Conservation (phyloP, 2,329 filamentous ascomycete genomes). For the Cercospora janseana region DNA sequence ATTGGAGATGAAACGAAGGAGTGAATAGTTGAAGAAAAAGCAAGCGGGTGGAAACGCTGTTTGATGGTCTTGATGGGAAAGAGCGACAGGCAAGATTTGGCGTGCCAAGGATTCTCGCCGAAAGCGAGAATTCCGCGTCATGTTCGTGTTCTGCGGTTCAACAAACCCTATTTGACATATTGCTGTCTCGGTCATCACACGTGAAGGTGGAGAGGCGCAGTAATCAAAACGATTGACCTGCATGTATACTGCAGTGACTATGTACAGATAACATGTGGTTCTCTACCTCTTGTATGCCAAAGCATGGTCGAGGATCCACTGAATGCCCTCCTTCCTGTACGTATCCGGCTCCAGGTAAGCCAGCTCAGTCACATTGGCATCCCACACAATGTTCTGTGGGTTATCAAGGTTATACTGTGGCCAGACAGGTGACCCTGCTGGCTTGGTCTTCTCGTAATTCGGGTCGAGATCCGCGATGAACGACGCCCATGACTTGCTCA, state of each 20-base stretch:
- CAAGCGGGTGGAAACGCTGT: not conserved
- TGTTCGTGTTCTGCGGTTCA: too few relatives aligned
- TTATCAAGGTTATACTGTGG: slow-evolving; percentile 40
- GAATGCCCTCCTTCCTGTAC: slow-evolving; percentile 46
- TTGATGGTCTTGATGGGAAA: not conserved
- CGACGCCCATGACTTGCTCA: slow-evolving; percentile 47
- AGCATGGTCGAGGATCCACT: slow-evolving; percentile 41
- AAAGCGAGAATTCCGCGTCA: too few relatives aligned
- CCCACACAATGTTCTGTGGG: slow-evolving; percentile 47
- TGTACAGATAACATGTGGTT: not conserved
- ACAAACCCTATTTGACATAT: too few relatives aligned
- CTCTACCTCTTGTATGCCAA: slow-evolving; percentile 21
- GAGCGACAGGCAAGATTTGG: too few relatives aligned
- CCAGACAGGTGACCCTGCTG: slow-evolving; percentile 36
- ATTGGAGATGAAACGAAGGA: not conserved
- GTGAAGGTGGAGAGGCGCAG: too few relatives aligned
- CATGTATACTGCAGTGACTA: too few relatives aligned
- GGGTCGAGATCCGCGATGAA: slow-evolving; percentile 47
- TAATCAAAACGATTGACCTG: too few relatives aligned
- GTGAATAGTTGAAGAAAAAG: not conserved
- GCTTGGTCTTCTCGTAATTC: slow-evolving; percentile 28
- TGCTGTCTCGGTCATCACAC: too few relatives aligned
- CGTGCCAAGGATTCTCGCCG: too few relatives aligned
- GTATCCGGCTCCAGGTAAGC: slow-evolving; percentile 45
- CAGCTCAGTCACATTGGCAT: slow-evolving; percentile 43